Percentiles rank a stretch among this genome's conserved stretches.
These are phyloP conservation scores for Fusarium sp. DNA, from an alignment of 2,329 filamentous ascomycete species.

Conservation along the genomic window DNA sequence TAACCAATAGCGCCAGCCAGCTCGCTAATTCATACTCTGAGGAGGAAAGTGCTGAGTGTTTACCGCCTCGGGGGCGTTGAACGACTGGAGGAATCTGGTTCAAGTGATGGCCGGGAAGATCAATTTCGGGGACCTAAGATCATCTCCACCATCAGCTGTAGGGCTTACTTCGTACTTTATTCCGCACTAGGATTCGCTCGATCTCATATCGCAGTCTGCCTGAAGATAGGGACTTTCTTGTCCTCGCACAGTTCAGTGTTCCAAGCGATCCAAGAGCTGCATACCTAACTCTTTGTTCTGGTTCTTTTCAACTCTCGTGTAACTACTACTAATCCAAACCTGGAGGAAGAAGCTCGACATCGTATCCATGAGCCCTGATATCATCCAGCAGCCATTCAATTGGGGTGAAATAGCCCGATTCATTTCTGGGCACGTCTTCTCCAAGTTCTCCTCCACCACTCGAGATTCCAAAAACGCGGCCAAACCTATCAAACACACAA, in stretches of 20 bases:
- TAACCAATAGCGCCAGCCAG: not conserved
- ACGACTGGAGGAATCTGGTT: not conserved
- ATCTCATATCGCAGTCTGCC: not conserved
- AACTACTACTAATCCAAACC: not conserved
- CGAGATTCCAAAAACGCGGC: slow-evolving; percentile 3
- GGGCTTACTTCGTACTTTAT: not conserved
- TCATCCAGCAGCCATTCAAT: slow-evolving; percentile 20
- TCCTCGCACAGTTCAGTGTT: not conserved
- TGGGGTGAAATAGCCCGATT: slow-evolving; percentile 8
- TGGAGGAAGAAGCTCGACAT: not conserved
- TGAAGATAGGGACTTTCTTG: not conserved
- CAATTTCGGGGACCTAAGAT: not conserved
- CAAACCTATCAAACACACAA: not conserved
- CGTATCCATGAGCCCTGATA: slow-evolving; percentile 1
- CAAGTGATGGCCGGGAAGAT: not conserved
- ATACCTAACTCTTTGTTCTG: not conserved
- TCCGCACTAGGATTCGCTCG: not conserved
- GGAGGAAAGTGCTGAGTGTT: not conserved
- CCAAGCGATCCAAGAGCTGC: not conserved
- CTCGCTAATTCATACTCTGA: not conserved
- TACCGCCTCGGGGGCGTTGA: not conserved
- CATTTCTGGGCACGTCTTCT: not conserved
- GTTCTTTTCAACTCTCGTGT: not conserved
- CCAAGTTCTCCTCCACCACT: not conserved
- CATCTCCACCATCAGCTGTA: not conserved